Conservation (phyloP, 805 yeast genomes). For the Wickerhamomyces strasburgensis region DNA sequence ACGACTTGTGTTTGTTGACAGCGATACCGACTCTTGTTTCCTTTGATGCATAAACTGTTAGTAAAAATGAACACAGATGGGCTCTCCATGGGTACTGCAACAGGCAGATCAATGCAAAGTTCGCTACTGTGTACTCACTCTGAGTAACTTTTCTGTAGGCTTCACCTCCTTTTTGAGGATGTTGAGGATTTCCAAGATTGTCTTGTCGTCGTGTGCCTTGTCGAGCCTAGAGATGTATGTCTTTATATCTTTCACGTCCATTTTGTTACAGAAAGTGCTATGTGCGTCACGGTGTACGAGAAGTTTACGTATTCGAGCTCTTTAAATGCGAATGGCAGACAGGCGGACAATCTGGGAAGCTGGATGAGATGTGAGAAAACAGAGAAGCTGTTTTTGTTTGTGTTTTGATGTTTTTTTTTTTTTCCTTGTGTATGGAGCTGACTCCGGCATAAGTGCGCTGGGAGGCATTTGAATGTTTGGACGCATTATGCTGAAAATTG, state of each 20-base stretch:
- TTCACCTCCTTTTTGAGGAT: slow-evolving; percentile 63
- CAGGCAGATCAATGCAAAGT: not conserved
- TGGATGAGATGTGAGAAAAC: too few species aligned
- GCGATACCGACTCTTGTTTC: slow-evolving; percentile 97
- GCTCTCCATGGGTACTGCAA: not conserved
- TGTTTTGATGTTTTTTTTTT: too few species aligned
- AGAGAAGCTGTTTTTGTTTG: too few species aligned
- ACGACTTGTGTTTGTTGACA: slow-evolving; percentile 80
- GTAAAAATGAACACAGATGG: too few species aligned
- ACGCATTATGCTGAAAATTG: not conserved
- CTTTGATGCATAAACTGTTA: too few species aligned
- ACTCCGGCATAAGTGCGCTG: not conserved
- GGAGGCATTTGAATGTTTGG: not conserved
- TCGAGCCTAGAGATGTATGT: slow-evolving; percentile 69
- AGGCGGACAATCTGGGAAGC: too few species aligned
- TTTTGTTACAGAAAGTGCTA: slow-evolving; percentile 17
- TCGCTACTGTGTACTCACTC: slow-evolving; percentile 36
- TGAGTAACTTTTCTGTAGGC: slow-evolving; percentile 79
- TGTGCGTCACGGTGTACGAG: too few species aligned
- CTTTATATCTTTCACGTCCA: slow-evolving; percentile 73
- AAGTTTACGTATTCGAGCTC: too few species aligned
- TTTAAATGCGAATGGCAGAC: not conserved
- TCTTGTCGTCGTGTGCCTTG: slow-evolving; percentile 59
- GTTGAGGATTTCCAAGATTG: slow-evolving; percentile 61
- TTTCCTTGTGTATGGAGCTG: too few species aligned